phyloP scores from a whole-genome alignment of 768 basidiomycete species.

The Cubamyces lactineus region DNA sequence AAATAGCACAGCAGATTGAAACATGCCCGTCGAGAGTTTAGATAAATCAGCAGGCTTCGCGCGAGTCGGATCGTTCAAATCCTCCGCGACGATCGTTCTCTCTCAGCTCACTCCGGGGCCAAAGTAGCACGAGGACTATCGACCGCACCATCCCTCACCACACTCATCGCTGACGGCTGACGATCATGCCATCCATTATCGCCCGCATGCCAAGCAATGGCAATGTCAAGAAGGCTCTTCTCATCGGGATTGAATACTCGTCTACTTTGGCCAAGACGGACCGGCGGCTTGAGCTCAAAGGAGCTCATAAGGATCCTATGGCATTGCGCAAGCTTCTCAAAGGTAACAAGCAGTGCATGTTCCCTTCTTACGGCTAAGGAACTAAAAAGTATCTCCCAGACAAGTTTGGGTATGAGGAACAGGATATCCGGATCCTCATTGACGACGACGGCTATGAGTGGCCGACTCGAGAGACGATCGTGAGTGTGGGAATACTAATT shows the following conservation, averaged over 20 bases:
- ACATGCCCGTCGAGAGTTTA: not conserved
- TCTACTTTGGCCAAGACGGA: slow-evolving; percentile 1
- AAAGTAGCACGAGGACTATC: not conserved
- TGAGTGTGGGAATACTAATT: slow-evolving; percentile 30
- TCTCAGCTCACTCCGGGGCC: not conserved
- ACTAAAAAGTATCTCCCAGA: slow-evolving; percentile 29
- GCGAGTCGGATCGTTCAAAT: not conserved
- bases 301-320: slow-evolving; percentile 44
- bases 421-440: slow-evolving; percentile 48
- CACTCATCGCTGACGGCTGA: not conserved
- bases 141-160: not conserved
- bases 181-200: slow-evolving; percentile 4
- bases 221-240: slow-evolving; percentile 13
- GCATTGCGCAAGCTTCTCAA: slow-evolving; percentile 41
- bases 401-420: slow-evolving; percentile 41
- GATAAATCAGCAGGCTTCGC: not conserved
- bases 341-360: slow-evolving; percentile 31
- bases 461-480: slow-evolving; percentile 51
- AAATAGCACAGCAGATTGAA: slow-evolving; percentile 14
- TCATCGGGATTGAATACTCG: slow-evolving; percentile 22
- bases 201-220: not conserved
- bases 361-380: too few species aligned
- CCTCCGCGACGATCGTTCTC: not conserved
- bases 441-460: slow-evolving; percentile 38
- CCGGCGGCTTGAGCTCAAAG: slow-evolving; percentile 28